Percentiles rank a stretch among this genome's conserved stretches.
Conservation (phyloP, 2,329 filamentous ascomycete species). For the Chalara sp. region DNA sequence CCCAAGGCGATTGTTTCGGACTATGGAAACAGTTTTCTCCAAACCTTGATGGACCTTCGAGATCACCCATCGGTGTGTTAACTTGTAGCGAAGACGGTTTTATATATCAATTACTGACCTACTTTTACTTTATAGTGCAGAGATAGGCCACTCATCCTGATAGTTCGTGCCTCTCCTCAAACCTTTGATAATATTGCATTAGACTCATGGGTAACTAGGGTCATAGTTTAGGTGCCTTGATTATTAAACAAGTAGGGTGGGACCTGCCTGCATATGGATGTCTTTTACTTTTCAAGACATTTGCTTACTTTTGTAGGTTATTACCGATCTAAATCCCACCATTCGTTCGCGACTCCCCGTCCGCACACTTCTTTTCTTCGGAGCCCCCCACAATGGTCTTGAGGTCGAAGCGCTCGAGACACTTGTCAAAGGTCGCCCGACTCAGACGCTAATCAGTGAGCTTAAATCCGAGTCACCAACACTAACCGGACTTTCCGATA, state of each 20-base stretch:
- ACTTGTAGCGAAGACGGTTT: not conserved
- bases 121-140: not conserved
- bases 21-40: slow-evolving; percentile 4
- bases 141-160: not conserved
- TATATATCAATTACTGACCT: not conserved
- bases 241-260: slow-evolving; percentile 25
- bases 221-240: slow-evolving; percentile 31
- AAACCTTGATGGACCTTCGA: slow-evolving; percentile 20
- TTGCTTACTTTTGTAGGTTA: no score
- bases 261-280: no score
- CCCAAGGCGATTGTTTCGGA: slow-evolving; percentile 2
- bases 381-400: slow-evolving; percentile 19
- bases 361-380: slow-evolving; percentile 19
- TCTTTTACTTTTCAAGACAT: no score
- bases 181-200: not conserved
- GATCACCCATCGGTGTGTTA: slow-evolving; percentile 4
- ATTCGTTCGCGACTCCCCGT: slow-evolving; percentile 5
- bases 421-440: slow-evolving; percentile 14
- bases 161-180: not conserved
- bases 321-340: not conserved
- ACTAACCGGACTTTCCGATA: slow-evolving; percentile 11
- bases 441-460: slow-evolving; percentile 13
- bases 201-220: slow-evolving; percentile 26
- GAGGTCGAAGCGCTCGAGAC: slow-evolving; percentile 14
- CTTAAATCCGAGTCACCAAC: slow-evolving; percentile 13